Conservation (phyloP, 768 basidiomycete genomes). For the Russula lepida region DNA sequence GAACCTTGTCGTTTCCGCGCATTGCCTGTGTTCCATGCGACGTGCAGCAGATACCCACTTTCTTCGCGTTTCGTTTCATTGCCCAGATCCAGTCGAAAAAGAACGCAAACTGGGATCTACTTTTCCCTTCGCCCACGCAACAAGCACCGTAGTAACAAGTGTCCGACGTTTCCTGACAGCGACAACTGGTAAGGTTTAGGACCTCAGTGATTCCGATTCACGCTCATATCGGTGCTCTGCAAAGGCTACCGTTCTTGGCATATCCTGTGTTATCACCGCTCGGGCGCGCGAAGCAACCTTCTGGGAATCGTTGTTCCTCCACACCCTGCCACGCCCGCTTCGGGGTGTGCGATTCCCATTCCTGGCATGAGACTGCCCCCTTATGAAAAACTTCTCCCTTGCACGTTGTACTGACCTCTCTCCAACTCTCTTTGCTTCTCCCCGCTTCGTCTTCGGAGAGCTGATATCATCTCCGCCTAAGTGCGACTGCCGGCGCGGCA, state of each 20-base stretch:
- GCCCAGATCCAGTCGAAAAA: background rate
- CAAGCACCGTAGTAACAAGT: background rate
- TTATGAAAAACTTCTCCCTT: slow-evolving; percentile 9
- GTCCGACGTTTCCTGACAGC: background rate
- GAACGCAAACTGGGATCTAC: no score
- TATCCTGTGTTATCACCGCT: slow-evolving; percentile 14
- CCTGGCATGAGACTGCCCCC: slow-evolving; percentile 2
- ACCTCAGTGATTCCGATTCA: slow-evolving; percentile 9
- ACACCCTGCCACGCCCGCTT: background rate
- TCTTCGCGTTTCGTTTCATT: background rate
- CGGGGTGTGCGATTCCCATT: background rate
- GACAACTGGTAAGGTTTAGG: slow-evolving; percentile 5
- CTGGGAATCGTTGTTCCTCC: slow-evolving; percentile 10
- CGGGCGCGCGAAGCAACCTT: background rate
- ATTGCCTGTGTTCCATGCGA: background rate
- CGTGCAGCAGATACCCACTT: background rate
- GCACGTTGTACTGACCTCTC: slow-evolving; percentile 14
- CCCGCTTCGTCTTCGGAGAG: slow-evolving; percentile 13
- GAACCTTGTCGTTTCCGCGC: slow-evolving; percentile 15
- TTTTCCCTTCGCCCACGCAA: background rate
- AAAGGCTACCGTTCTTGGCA: slow-evolving; percentile 8
- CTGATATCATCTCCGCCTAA: slow-evolving; percentile 18
- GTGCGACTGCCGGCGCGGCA: slow-evolving; percentile 9
- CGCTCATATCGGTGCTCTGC: slow-evolving; percentile 14
- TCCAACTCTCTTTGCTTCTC: background rate